A percentile compares a stretch with the other conserved stretches of the same genome.
These are phyloP conservation scores for Trichoderma sp. DNA, from an alignment of 2,329 filamentous ascomycete species.

Conservation along the genomic window DNA sequence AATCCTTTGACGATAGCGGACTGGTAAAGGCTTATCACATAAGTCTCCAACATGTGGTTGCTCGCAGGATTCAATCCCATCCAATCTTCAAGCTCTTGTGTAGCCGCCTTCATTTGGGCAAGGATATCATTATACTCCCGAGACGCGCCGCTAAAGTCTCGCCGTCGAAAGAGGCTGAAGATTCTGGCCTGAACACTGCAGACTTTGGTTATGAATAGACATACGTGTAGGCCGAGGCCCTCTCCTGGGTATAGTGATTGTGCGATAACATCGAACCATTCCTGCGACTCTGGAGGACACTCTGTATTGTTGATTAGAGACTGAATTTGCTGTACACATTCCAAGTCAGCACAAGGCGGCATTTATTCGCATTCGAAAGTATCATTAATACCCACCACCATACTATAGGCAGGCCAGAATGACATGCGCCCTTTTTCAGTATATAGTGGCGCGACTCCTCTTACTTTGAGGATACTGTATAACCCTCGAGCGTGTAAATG, in stretches of 20 bases:
- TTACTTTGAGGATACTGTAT: constrained; percentile 43
- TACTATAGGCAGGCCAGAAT: constrained; percentile 47
- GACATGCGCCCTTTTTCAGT: constrained; percentile 36
- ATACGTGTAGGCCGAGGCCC: constrained; percentile 36
- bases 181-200: constrained; percentile 38
- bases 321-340: constrained; percentile 43
- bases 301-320: constrained; percentile 40
- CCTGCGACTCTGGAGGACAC: constrained; percentile 43
- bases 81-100: constrained; percentile 33
- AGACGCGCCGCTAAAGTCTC: constrained; percentile 39
- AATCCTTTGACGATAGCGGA: constrained; percentile 44
- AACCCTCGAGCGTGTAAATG: constrained; percentile 44
- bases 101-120: constrained; percentile 36
- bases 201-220: constrained; percentile 38
- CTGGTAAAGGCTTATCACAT: constrained; percentile 42
- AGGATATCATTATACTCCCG: constrained; percentile 37
- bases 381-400: constrained; percentile 42
- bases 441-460: constrained; percentile 38
- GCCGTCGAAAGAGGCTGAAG: constrained; percentile 34
- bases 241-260: constrained; percentile 36
- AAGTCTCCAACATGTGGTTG: constrained; percentile 34
- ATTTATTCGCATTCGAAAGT: background rate
- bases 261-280: constrained; percentile 43
- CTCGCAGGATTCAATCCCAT: constrained; percentile 25
- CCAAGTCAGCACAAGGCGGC: constrained; percentile 26